Base-by-base conservation (phyloP, 208 protist species). In the Leishmania major region DNA sequence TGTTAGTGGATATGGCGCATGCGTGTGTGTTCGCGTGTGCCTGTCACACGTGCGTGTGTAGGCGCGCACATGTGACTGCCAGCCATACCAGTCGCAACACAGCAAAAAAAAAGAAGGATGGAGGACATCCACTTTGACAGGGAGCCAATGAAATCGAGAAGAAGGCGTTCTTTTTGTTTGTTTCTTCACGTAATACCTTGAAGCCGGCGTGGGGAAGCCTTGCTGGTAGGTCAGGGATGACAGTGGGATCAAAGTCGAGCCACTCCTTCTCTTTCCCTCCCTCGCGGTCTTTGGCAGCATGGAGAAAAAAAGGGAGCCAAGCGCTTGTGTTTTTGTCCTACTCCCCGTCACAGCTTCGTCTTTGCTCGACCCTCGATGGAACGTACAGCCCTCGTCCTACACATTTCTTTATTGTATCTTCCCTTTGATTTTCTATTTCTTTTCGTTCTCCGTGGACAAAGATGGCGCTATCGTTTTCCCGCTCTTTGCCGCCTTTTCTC, bases 81-180 rank as follows among this genome's bases (percentile, higher is more conserved):
- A 35, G 31, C 45, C 43, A 51, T 53, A 13, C 49, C 69, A 3
- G 15, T 17, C 13, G 35, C 35, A 71, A 3, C 69, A 35, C 53
- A 49, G 35, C 37, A 2, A 40, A 0, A 40, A 40, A 40, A 40
- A 40, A 40, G 37, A 31, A 73, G 11, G 11, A 2, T 22, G 19
- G 8, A 17, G 22, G 43, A 15, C 49, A 19, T 73, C 28, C 0
- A 77, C 6, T 25, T 28, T 17, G 40, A 31, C 4, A 57, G 31
- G 43, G 37, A 62, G 31, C 77, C 80, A 75, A 55, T 35, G 77
- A n/a, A 80, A 79, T 49, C 0, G 55, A 71, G 31, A 79, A 55
- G 59, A 47, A 11, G 15, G 51, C 53, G 74, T 64, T 75, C 77
- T 78, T 70, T 71, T 76, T 5, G 4, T 79, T 74, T 79, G 59